Conservation (phyloP, 306 rosid species). For the Lathyrus oleraceus region DNA sequence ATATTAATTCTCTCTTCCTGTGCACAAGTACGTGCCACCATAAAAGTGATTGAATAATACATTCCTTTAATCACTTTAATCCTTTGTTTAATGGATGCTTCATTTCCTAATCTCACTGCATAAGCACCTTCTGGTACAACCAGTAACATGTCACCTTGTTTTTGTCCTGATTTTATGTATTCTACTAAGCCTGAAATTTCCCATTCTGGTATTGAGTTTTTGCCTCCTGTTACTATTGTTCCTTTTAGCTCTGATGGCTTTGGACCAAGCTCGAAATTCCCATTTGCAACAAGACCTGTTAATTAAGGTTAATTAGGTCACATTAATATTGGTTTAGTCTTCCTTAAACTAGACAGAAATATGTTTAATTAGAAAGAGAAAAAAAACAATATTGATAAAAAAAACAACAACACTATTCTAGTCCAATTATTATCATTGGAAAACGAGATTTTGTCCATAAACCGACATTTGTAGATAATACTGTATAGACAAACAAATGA, state of each 20-base stretch:
- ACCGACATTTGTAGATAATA: not conserved
- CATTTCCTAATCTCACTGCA: conserved; percentile 92
- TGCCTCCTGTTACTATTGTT: conserved; percentile 66
- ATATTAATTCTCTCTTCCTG: conserved; percentile 80
- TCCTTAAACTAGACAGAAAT: not conserved
- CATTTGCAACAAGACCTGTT: conserved; percentile 73
- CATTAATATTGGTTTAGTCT: not conserved
- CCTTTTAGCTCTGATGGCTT: conserved; percentile 67
- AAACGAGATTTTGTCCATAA: conserved; percentile 1
- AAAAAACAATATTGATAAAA: not conserved
- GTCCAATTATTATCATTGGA: not conserved
- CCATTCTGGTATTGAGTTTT: conserved; percentile 72
- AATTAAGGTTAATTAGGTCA: not conserved
- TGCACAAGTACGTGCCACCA: conserved; percentile 94
- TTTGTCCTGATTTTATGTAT: conserved; percentile 90
- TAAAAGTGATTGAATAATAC: conserved; percentile 78
- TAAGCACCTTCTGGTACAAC: conserved; percentile 93
- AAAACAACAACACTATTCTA: not conserved
- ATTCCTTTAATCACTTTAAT: conserved; percentile 64
- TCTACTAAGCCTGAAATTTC: conserved; percentile 80
- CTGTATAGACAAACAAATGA: not conserved
- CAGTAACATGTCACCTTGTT: conserved; percentile 96
- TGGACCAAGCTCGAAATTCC: conserved; percentile 78
- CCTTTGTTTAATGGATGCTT: conserved; percentile 74
- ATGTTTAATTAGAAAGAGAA: not conserved